A percentile compares a stretch with the other conserved stretches of the same genome.
Conservation (phyloP, 257 asterid species). For the Solanum lignicaule region DNA sequence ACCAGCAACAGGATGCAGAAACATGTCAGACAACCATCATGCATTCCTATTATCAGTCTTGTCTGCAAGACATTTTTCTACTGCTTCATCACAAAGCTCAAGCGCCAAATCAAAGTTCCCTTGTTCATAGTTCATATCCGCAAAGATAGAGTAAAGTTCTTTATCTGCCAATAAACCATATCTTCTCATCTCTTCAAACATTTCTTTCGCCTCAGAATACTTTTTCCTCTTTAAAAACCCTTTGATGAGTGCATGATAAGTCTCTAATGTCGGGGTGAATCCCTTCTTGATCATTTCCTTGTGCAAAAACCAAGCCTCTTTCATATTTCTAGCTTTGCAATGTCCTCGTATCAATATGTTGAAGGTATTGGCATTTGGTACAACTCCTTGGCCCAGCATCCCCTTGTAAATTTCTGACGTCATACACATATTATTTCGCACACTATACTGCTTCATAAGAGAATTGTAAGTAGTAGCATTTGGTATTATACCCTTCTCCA, state of each 20-base stretch:
- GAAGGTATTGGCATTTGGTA: slow-evolving; percentile 55
- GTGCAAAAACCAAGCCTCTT: slow-evolving; percentile 85
- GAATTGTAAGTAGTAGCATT: slow-evolving; percentile 75
- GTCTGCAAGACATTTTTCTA: slow-evolving; percentile 41
- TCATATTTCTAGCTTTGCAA: slow-evolving; percentile 93
- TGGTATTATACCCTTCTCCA: slow-evolving; percentile 76
- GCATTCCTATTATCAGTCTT: slow-evolving; percentile 18
- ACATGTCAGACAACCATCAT: slow-evolving; percentile 3
- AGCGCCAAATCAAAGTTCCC: slow-evolving; percentile 64
- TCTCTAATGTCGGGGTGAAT: slow-evolving; percentile 34
- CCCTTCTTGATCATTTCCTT: slow-evolving; percentile 70
- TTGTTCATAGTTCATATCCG: slow-evolving; percentile 64
- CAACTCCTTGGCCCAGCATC: slow-evolving; percentile 52
- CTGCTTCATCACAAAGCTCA: slow-evolving; percentile 81
- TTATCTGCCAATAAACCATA: slow-evolving; percentile 42
- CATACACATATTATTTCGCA: slow-evolving; percentile 54
- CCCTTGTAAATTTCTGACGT: slow-evolving; percentile 47
- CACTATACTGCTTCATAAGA: slow-evolving; percentile 64
- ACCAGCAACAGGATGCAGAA: neutral
- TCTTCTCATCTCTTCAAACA: slow-evolving; percentile 78
- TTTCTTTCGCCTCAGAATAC: slow-evolving; percentile 55
- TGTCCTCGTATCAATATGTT: slow-evolving; percentile 80
- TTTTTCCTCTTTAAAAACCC: slow-evolving; percentile 78
- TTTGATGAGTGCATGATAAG: slow-evolving; percentile 62
- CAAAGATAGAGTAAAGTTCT: slow-evolving; percentile 51